These are phyloP conservation scores for Rhazya stricta DNA, from an alignment of 257 asterid species.

Conservation along the genomic window DNA sequence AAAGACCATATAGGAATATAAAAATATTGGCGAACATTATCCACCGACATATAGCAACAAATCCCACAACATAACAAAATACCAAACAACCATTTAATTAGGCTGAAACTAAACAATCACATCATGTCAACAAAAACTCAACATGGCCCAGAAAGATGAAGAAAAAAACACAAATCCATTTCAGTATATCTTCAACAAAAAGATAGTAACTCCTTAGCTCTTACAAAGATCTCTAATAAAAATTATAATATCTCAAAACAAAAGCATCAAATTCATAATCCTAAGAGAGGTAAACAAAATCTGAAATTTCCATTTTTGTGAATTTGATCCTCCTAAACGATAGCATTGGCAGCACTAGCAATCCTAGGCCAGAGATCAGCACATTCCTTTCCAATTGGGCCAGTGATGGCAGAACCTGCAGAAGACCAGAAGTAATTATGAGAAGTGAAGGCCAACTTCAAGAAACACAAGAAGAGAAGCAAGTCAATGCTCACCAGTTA, in stretches of 20 bases:
- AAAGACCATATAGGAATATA: too few relatives aligned
- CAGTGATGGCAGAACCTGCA: constrained; percentile 50
- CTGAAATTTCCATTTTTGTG: neutral
- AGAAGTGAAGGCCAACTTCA: neutral
- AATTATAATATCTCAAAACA: neutral
- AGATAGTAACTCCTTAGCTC: neutral
- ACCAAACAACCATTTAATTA: neutral
- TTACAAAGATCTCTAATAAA: constrained; percentile 13
- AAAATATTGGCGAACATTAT: too few relatives aligned
- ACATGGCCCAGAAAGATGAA: too few relatives aligned
- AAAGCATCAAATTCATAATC: constrained; percentile 2
- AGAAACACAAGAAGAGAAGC: neutral
- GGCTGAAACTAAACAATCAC: too few relatives aligned
- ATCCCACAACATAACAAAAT: too few relatives aligned
- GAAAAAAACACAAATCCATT: neutral
- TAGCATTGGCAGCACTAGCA: constrained; percentile 58
- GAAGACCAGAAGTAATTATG: neutral
- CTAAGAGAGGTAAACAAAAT: neutral
- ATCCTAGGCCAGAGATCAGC: constrained; percentile 62
- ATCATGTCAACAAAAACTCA: neutral
- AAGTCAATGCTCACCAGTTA: neutral
- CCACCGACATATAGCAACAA: too few relatives aligned
- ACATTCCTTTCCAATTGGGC: constrained; percentile 52
- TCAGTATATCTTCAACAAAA: neutral
- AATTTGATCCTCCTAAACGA: constrained; percentile 25